Base-by-base conservation (phyloP, 345 rosid genomes). In the Melaleuca alternifolia region DNA sequence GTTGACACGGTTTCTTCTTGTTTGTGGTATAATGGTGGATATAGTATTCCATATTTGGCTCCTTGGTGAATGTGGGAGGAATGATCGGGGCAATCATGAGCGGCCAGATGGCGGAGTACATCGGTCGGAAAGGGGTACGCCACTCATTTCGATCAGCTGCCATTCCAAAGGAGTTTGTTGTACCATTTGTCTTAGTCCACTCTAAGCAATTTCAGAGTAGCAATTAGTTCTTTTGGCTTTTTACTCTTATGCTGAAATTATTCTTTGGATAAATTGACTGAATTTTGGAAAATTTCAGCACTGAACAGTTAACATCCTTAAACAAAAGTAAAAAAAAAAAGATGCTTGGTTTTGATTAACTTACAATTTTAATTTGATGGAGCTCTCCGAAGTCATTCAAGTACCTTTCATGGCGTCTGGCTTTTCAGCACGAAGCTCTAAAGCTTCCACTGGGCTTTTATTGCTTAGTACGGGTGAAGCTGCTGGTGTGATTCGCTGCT, bases 91-190 rank as follows among this genome's bases (percentile, higher is more conserved):
- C 96, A 11, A 92, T 95, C 50, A 89, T 93, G 33, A 92, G 95
- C 53, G 98, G 98, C 84, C 98, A 95, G 90, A 94, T 95, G 75
- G 91, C 98, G 0, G 98, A 95, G 88, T 90, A 95, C 85, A 87
- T 95, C 86, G 96, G 98, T 85, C 90, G 96, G 76, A 95, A 95
- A 91, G 98, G 98, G 95, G 98, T 95, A 92, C 14, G 85, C 77
- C 24, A 65, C 77, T 33, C 24, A 65, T 65, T 65, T 33, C 21
- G 46, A 65, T 65, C 77, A 16, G 77, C 77, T 33, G 46, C 77
- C 77, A 65, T 65, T 33, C 15, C 77, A 65, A 30, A 30, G 77
- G 77, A 65, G 77, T 65, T 65, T 62, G 11, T 33, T 65, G 46
- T 33, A 33, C 33, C 46, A 33, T 33, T 33, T 65, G 46, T 33